phyloP scores from a whole-genome alignment of 257 asterid species.

The Solanum chaucha region DNA sequence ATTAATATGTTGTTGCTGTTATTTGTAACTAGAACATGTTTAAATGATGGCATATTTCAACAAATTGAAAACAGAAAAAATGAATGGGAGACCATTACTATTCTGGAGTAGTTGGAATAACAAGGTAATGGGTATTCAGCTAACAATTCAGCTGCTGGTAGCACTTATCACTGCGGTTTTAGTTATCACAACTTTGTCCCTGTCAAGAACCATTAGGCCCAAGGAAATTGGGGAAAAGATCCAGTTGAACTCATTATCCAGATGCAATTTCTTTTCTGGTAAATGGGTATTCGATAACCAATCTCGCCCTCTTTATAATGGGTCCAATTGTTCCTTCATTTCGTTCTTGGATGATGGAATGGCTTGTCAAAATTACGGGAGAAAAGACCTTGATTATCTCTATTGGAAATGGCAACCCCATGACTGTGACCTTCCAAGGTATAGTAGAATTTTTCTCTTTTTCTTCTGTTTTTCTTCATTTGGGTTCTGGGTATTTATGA shows the following conservation, averaged over 20 bases:
- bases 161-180: background rate
- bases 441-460: background rate
- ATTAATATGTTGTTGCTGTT: background rate
- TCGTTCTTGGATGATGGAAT: slow-evolving; percentile 16
- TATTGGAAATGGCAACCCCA: slow-evolving; percentile 50
- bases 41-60: background rate
- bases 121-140: background rate
- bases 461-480: background rate
- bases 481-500: background rate
- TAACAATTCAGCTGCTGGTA: background rate
- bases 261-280: slow-evolving; percentile 10
- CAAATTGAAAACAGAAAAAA: background rate
- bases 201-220: background rate
- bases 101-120: background rate
- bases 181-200: background rate
- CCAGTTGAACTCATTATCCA: background rate
- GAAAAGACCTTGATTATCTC: slow-evolving; percentile 22
- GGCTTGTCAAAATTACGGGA: slow-evolving; percentile 30
- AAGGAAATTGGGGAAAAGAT: background rate
- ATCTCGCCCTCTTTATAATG: slow-evolving; percentile 28
- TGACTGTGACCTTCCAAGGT: slow-evolving; percentile 46
- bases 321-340: slow-evolving; percentile 21
- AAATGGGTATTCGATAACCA: slow-evolving; percentile 18
- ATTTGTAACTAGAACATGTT: background rate
- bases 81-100: background rate